Conservation (phyloP, 2,329 filamentous ascomycete genomes). For the Neofusicoccum sp. region DNA sequence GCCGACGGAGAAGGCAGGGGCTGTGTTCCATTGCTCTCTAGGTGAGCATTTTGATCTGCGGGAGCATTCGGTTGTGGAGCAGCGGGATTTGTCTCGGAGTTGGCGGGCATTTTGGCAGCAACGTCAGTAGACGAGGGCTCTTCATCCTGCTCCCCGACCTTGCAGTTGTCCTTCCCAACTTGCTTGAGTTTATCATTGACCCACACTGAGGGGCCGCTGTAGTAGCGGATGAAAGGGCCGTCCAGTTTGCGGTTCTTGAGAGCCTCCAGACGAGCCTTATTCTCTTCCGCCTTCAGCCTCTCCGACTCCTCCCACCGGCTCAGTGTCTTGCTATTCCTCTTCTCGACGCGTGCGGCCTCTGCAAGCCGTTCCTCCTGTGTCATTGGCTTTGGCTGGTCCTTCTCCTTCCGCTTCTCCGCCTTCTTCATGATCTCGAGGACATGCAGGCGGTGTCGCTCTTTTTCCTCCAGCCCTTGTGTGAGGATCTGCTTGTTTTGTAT, state of each 20-base stretch:
- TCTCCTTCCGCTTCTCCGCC: constrained; percentile 63
- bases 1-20: background rate
- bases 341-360: constrained; percentile 80
- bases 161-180: constrained; percentile 53
- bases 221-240: constrained; percentile 86
- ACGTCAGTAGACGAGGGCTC: constrained; percentile 18
- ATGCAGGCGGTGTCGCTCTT: constrained; percentile 67
- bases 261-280: constrained; percentile 78
- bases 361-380: constrained; percentile 82
- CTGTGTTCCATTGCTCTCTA: background rate
- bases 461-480: constrained; percentile 70
- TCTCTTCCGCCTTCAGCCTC: constrained; percentile 80
- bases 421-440: constrained; percentile 65
- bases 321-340: constrained; percentile 82
- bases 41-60: background rate
- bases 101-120: background rate
- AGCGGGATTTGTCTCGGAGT: background rate
- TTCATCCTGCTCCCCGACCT: constrained; percentile 34
- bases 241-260: constrained; percentile 82
- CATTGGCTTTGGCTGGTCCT: constrained; percentile 74
- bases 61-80: background rate
- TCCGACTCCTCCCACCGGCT: constrained; percentile 94
- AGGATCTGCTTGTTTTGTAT: constrained; percentile 57
- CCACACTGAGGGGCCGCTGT: constrained; percentile 88
- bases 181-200: constrained; percentile 69